Evolutionary conservation across 1,139 yeast species (phyloP).

Genomic region (Yamadazyma epiphylla): DNA sequence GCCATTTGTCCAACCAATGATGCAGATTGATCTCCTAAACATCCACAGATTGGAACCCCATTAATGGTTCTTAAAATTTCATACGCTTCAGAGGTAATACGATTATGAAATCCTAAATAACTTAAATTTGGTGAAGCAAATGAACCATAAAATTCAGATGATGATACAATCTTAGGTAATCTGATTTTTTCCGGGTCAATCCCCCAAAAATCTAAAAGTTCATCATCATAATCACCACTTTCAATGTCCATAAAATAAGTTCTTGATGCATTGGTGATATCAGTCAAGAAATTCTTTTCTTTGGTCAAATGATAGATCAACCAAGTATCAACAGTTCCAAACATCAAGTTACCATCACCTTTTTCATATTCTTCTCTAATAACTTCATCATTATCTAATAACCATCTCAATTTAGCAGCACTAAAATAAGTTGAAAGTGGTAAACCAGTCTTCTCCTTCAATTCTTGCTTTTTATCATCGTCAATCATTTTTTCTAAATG

Average conservation of each 20-base stretch:
- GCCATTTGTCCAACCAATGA: constrained; percentile 93
- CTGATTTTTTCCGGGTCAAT: constrained; percentile 66
- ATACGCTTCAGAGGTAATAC: constrained; percentile 48
- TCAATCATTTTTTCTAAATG: constrained; percentile 57
- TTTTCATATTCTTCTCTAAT: constrained; percentile 68
- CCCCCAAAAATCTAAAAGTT: constrained; percentile 72
- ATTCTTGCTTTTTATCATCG: constrained; percentile 54
- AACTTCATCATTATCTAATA: constrained; percentile 73
- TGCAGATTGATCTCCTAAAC: constrained; percentile 93
- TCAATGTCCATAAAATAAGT: constrained; percentile 87
- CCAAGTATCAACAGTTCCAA: constrained; percentile 96
- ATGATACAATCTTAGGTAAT: constrained; percentile 78
- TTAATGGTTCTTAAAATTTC: constrained; percentile 46
- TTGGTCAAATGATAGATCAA: constrained; percentile 80
- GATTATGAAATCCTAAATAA: constrained; percentile 48
- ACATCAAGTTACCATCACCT: constrained; percentile 73
- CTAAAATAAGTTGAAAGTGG: constrained; percentile 91
- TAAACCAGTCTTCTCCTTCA: constrained; percentile 72
- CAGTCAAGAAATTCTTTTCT: constrained; percentile 71
- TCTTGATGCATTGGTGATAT: constrained; percentile 88
- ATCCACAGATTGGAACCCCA: constrained; percentile 79
- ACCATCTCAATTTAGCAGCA: constrained; percentile 88
- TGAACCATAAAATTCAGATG: constrained; percentile 76
- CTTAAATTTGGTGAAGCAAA: constrained; percentile 58
- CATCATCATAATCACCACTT: constrained; percentile 72